Percentiles rank a stretch among this genome's conserved stretches.
phyloP scores from a whole-genome alignment of 2,329 filamentous ascomycete species.

The Ceratocystiopsis minuta region DNA sequence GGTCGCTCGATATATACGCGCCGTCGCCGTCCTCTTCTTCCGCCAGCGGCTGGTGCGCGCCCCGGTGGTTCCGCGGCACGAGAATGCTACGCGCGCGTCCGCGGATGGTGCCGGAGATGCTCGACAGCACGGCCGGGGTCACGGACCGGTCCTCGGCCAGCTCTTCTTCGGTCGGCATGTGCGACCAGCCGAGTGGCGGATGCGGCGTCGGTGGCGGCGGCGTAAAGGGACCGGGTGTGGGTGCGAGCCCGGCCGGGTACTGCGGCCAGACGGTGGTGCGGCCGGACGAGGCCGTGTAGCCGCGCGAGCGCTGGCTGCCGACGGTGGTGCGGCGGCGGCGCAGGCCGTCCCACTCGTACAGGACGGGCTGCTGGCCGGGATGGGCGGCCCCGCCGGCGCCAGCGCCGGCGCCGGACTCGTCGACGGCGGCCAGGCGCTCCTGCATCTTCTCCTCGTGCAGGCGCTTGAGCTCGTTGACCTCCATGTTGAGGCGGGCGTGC shows the following conservation, averaged over 20 bases:
- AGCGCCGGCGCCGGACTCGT: conserved; percentile 44
- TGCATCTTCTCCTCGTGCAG: conserved; percentile 60
- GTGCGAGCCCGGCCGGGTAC: conserved; percentile 7
- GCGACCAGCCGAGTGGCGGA: conserved; percentile 74
- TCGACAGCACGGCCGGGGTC: conserved; percentile 31
- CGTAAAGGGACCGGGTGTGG: conserved; percentile 15
- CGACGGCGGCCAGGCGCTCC: conserved; percentile 55
- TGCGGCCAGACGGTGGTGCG: no score
- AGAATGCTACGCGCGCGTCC: conserved; percentile 23
- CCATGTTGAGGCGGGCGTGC: conserved; percentile 53
- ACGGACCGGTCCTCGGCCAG: conserved; percentile 31
- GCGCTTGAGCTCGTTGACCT: conserved; percentile 60
- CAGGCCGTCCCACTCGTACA: conserved; percentile 81
- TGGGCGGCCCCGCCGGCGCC: no score
- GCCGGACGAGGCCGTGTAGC: conserved; percentile 1
- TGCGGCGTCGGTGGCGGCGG: conserved; percentile 25
- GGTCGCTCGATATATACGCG: no score
- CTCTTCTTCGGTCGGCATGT: conserved; percentile 53
- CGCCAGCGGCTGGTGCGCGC: conserved; percentile 10
- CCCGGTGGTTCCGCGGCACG: conserved; percentile 18
- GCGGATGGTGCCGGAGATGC: conserved; percentile 38
- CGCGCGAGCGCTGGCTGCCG: conserved; percentile 20
- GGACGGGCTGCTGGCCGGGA: conserved; percentile 15
- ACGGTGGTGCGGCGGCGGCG: conserved; percentile 45
- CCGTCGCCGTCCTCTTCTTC: neutral